Percentiles rank a stretch among this genome's conserved stretches.
Evolutionary conservation across 192 early-diverging fungal genomes (phyloP).

Genomic region (Jimgerdemannia lactiflua): DNA sequence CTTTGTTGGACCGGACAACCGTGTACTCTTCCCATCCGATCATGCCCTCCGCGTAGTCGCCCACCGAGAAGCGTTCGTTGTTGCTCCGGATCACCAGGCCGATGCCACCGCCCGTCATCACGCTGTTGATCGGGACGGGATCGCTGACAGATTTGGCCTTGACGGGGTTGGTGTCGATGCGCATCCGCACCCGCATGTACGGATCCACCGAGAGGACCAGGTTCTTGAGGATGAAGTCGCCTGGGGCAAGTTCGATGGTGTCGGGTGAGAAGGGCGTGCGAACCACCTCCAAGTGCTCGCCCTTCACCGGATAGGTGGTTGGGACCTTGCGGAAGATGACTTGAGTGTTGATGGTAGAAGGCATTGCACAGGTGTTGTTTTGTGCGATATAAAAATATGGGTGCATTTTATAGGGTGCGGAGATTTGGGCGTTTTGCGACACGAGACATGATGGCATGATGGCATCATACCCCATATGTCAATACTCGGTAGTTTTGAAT

Average conservation of each 20-base stretch:
- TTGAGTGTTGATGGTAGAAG: constrained; percentile 31
- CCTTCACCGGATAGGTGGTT: constrained; percentile 26
- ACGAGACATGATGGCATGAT: too few species aligned
- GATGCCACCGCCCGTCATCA: constrained; percentile 59
- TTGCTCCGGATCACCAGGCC: constrained; percentile 65
- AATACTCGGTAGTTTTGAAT: too few species aligned
- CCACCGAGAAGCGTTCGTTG: constrained; percentile 49
- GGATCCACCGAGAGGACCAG: constrained; percentile 74
- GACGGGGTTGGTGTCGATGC: constrained; percentile 10
- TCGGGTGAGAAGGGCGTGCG: constrained; percentile 41
- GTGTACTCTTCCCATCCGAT: constrained; percentile 60
- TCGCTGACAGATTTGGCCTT: constrained; percentile 35
- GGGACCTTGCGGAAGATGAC: constrained; percentile 36
- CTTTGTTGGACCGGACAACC: constrained; percentile 28
- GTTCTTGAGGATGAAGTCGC: constrained; percentile 52
- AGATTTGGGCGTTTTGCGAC: too few species aligned
- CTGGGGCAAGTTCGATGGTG: constrained; percentile 36
- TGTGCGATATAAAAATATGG: too few species aligned
- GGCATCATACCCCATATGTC: too few species aligned
- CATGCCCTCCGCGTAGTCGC: constrained; percentile 61
- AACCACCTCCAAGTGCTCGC: constrained; percentile 44
- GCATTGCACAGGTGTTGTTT: constrained; percentile 13
- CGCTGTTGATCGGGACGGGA: constrained; percentile 54
- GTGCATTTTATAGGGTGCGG: too few species aligned
- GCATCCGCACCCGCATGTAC: constrained; percentile 73